Percentiles rank a stretch among this genome's conserved stretches.
Conservation (phyloP, 352 stramenopile species). For the Globisporangium barbulae region DNA sequence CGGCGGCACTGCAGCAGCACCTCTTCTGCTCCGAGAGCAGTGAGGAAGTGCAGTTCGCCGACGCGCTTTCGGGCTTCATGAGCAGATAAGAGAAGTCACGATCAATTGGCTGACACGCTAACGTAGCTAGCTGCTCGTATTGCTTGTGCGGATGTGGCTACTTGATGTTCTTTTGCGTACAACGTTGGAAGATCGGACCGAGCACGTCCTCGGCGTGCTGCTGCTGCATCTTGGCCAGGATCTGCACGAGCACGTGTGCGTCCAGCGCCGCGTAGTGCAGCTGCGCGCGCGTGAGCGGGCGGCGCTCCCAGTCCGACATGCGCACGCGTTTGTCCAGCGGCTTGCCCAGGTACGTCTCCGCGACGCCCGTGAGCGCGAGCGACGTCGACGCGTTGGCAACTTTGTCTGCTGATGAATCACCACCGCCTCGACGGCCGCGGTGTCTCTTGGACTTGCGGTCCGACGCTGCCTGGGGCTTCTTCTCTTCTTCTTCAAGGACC, state of each 20-base stretch:
- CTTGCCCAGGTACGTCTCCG: constrained; percentile 51
- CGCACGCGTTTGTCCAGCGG: constrained; percentile 67
- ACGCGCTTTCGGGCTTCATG: constrained; percentile 76
- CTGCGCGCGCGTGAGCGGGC: constrained; percentile 60
- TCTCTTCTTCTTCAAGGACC: background rate
- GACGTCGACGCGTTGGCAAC: constrained; percentile 16
- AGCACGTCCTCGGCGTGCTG: constrained; percentile 28
- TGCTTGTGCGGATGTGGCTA: constrained; percentile 14
- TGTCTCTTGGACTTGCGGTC: constrained; percentile 10
- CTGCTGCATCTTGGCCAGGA: constrained; percentile 55
- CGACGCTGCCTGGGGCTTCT: background rate
- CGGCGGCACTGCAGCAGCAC: constrained; percentile 65
- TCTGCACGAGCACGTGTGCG: constrained; percentile 58
- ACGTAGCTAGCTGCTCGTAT: background rate
- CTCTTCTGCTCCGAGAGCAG: constrained; percentile 46
- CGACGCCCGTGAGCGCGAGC: constrained; percentile 47
- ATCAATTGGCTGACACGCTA: background rate
- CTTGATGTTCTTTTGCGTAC: constrained; percentile 39
- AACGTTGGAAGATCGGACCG: constrained; percentile 25
- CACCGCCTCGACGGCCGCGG: background rate
- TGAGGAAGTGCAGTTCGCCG: constrained; percentile 52
- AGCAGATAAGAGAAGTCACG: constrained; percentile 27
- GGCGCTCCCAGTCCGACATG: constrained; percentile 77
- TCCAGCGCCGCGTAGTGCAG: constrained; percentile 73
- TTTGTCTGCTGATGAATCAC: constrained; percentile 20